phyloP scores from a whole-genome alignment of 208 protist genomes.

The Leishmania arabica region DNA sequence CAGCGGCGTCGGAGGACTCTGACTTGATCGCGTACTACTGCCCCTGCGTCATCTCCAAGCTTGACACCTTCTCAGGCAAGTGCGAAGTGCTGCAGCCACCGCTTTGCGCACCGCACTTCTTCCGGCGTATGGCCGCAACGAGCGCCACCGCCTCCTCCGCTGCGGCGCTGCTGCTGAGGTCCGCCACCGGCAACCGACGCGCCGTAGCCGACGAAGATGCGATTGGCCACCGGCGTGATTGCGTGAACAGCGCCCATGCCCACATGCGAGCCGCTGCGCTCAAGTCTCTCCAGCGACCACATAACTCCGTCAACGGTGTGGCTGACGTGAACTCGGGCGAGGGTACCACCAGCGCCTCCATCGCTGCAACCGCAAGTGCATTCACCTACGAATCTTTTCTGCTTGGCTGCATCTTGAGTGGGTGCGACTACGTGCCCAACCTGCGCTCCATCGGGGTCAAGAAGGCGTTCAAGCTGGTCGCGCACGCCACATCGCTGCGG shows the following conservation, averaged over 20 bases:
- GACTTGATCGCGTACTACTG: constrained; percentile 98
- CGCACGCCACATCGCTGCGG: constrained; percentile 45
- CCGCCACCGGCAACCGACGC: background rate
- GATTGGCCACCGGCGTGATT: background rate
- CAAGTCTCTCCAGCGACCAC: constrained; percentile 1
- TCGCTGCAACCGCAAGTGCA: constrained; percentile 2
- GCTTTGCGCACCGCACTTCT: constrained; percentile 46
- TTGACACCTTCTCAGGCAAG: constrained; percentile 51
- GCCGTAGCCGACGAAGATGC: background rate
- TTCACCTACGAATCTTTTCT: constrained; percentile 90
- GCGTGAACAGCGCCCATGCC: background rate
- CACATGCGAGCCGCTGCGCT: constrained; percentile 16
- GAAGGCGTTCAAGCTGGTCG: constrained; percentile 90
- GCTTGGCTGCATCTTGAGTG: constrained; percentile 95
- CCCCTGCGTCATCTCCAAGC: constrained; percentile 77
- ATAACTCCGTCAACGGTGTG: background rate
- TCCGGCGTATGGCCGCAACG: constrained; percentile 20
- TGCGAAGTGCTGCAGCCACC: constrained; percentile 55
- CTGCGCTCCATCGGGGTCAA: constrained; percentile 93
- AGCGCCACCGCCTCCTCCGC: background rate
- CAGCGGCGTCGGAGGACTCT: constrained; percentile 98
- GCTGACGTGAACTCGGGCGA: background rate
- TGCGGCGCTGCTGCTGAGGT: background rate
- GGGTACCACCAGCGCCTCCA: background rate
- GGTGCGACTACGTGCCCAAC: constrained; percentile 97